Percentiles rank a stretch among this genome's conserved stretches.
phyloP scores from a whole-genome alignment of 352 stramenopile species.

The Thalassiosira ordinaria region DNA sequence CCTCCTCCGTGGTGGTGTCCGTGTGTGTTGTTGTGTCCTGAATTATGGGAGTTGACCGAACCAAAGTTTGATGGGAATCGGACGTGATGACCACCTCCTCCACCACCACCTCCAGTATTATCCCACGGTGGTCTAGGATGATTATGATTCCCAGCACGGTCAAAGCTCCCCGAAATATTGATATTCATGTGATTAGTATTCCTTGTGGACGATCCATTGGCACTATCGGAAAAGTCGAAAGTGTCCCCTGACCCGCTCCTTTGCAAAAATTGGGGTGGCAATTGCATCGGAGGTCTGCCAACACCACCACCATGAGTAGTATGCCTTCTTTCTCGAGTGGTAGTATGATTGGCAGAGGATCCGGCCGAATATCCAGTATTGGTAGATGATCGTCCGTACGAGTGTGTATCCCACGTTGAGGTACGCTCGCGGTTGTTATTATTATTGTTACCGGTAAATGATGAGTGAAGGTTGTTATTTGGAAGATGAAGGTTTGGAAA shows the following conservation, averaged over 20 bases:
- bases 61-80: no score
- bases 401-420: not conserved
- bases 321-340: not conserved
- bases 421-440: no score
- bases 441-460: no score
- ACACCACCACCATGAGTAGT: not conserved
- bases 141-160: not conserved
- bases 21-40: no score
- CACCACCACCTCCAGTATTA: not conserved
- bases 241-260: not conserved
- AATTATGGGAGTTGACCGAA: no score
- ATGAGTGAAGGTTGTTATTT: no score
- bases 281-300: not conserved
- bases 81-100: no score
- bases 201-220: not conserved
- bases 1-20: not conserved
- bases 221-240: slow-evolving; percentile 25
- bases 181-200: not conserved
- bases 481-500: no score
- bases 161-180: not conserved
- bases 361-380: slow-evolving; percentile 6
- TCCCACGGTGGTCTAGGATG: not conserved
- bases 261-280: not conserved
- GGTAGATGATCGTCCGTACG: not conserved
- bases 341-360: not conserved